These are phyloP conservation scores for Caloboletus inedulis DNA, from an alignment of 1,284 basidiomycete genomes.

Conservation along the genomic window DNA sequence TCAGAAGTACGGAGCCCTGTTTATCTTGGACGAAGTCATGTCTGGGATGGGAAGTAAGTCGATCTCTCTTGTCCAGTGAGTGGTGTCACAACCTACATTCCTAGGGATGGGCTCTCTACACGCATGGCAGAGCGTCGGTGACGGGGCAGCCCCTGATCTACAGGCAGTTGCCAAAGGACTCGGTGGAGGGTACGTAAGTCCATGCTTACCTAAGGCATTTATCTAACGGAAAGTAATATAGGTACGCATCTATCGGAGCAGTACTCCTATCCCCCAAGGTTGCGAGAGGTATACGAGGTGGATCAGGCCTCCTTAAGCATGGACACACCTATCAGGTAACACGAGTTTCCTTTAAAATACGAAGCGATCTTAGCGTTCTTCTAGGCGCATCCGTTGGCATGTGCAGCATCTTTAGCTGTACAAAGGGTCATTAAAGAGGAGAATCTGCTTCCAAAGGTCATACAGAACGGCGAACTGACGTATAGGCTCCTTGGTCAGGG, in stretches of 20 bases:
- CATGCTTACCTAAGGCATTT: neutral
- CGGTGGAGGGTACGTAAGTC: constrained; percentile 66
- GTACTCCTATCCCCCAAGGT: constrained; percentile 72
- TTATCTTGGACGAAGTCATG: constrained; percentile 86
- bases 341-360: neutral
- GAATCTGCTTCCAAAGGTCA: constrained; percentile 65
- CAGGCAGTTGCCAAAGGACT: constrained; percentile 86
- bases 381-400: constrained; percentile 69
- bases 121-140: constrained; percentile 81
- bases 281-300: constrained; percentile 61
- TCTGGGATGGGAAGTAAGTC: constrained; percentile 79
- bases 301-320: constrained; percentile 73
- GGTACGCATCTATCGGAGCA: constrained; percentile 82
- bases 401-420: constrained; percentile 77
- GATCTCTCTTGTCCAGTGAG: neutral
- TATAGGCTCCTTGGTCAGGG: constrained; percentile 52
- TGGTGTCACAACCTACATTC: constrained; percentile 2
- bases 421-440: constrained; percentile 69
- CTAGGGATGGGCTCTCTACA: constrained; percentile 81
- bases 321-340: constrained; percentile 82
- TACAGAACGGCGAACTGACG: constrained; percentile 60
- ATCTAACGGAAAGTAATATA: constrained; percentile 28
- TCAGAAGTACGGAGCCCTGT: constrained; percentile 80
- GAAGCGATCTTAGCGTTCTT: constrained; percentile 7
- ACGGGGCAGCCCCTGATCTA: constrained; percentile 73